Percentiles rank a stretch among this genome's conserved stretches.
These are phyloP conservation scores for Niebla homalea DNA, from an alignment of 495 filamentous ascomycete genomes.

Conservation along the genomic window DNA sequence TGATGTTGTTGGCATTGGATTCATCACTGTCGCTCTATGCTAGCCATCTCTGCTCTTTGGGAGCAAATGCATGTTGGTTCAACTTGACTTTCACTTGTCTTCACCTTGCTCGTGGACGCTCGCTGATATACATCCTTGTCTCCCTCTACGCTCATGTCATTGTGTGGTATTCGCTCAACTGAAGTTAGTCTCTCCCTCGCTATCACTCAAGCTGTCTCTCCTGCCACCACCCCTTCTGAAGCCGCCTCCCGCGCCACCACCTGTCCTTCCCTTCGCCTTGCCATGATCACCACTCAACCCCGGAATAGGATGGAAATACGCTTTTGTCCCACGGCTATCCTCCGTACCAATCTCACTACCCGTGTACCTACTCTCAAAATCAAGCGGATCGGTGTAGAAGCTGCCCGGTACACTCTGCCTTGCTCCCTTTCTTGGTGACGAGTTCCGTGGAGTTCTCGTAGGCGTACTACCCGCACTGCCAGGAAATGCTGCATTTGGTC, in stretches of 20 bases:
- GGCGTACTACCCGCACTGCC: slow-evolving; percentile 21
- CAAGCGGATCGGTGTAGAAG: slow-evolving; percentile 45
- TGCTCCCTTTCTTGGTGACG: slow-evolving; percentile 20
- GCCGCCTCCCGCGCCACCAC: slow-evolving; percentile 25
- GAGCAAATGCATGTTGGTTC: too few relatives aligned
- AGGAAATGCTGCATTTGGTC: slow-evolving; percentile 26
- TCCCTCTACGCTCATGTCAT: neutral
- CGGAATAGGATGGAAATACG: slow-evolving; percentile 67
- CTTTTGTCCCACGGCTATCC: slow-evolving; percentile 60
- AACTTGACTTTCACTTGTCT: too few relatives aligned
- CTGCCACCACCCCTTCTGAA: slow-evolving; percentile 33
- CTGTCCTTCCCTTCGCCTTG: slow-evolving; percentile 25
- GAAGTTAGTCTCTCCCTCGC: slow-evolving; percentile 23
- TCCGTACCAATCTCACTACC: slow-evolving; percentile 35
- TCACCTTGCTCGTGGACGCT: too few relatives aligned
- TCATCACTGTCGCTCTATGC: too few relatives aligned
- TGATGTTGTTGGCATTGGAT: too few relatives aligned
- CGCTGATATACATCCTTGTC: neutral
- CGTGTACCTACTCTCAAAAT: slow-evolving; percentile 23
- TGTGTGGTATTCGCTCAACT: neutral
- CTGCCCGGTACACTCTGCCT: slow-evolving; percentile 21
- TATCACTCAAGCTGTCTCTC: slow-evolving; percentile 43
- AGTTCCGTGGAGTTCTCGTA: slow-evolving; percentile 18
- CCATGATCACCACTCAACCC: slow-evolving; percentile 42
- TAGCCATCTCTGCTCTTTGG: too few relatives aligned